These are phyloP conservation scores for Suaeda aralocaspica DNA, from an alignment of 148 eudicot genomes.

Conservation along the genomic window DNA sequence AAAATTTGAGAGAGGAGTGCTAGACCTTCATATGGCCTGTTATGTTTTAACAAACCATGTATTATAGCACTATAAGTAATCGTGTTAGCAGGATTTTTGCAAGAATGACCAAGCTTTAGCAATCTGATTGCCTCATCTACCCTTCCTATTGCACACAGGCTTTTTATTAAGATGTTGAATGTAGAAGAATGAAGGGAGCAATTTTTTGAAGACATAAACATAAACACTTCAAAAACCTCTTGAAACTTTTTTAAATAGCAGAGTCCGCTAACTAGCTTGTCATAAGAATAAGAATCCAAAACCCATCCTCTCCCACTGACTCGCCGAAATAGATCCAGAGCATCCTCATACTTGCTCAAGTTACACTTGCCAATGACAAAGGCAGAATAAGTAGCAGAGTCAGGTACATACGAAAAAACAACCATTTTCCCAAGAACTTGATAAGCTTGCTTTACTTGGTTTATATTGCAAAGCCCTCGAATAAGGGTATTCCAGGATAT, in stretches of 20 bases:
- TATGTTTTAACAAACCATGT: conserved; percentile 33
- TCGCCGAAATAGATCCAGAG: conserved; percentile 42
- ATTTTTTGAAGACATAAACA: conserved; percentile 20
- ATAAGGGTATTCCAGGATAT: conserved; percentile 59
- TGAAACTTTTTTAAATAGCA: conserved; percentile 13
- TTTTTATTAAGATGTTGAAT: conserved; percentile 16
- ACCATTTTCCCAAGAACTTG: conserved; percentile 59
- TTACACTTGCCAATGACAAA: conserved; percentile 54
- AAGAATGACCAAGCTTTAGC: conserved; percentile 35
- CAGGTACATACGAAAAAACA: conserved; percentile 39
- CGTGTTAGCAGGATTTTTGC: conserved; percentile 19
- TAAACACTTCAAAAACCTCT: conserved; percentile 23
- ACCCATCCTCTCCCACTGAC: conserved; percentile 19
- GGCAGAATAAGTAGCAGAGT: conserved; percentile 59
- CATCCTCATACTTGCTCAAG: conserved; percentile 30
- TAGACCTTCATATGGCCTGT: conserved; percentile 21
- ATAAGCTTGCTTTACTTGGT: conserved; percentile 29
- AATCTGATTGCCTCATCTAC: conserved; percentile 25
- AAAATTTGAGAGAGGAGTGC: conserved; percentile 23
- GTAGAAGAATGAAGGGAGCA: conserved; percentile 13
- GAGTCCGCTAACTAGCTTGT: conserved; percentile 22
- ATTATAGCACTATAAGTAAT: conserved; percentile 42
- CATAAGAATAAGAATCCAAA: conserved; percentile 23
- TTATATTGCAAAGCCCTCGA: conserved; percentile 39
- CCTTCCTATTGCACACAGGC: conserved; percentile 13